Base-by-base conservation (phyloP, 805 yeast species). In the Spathaspora boniae region DNA sequence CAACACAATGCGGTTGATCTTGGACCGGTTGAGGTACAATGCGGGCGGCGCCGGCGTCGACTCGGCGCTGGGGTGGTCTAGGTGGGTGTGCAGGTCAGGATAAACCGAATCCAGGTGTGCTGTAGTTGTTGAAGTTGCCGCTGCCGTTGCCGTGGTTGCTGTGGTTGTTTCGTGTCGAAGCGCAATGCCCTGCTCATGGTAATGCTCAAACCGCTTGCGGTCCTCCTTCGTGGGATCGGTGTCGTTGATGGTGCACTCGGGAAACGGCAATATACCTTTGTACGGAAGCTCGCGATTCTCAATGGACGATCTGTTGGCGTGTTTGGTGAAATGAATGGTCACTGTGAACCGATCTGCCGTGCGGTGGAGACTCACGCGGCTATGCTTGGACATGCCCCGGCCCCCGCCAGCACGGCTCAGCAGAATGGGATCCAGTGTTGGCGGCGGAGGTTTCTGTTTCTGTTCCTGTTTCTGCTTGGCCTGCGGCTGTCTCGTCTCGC, bases 1-100 rank as follows among this genome's bases (percentile, higher is more conserved):
- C 45, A 89, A 78, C 47, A 80, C 87, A 16, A 89, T 80, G 37
- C 74, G 75, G 32, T 73, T 69, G 27, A 84, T 72, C 39, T 71
- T 68, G 2, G 60, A 53, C 33, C 46, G 34, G 19, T 34, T 26
- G 9, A 27, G 29, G 9, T 23, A 20, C 4, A 20, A 18, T 12
- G 26, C 15, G 11, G 35, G 20, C 34, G 41, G 15, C 3, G 21
- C 24, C 4, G 41, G 38, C 9, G 37, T 38, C 12, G 36, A 26
- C 24, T 38, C 42, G 9, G 27, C 18, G 9, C 20, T 34, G 4
- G 25, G 34, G 5, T 16, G 9, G 9, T 16, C 26, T 16, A n/a
- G 6, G n/a, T 15, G 21, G 4, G 9, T 11, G 7, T 29, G 26
- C 8, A 14, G 14, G 14, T 22, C 12, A n/a, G n/a, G n/a, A n/a